These are phyloP conservation scores for Ramaria rubella DNA, from an alignment of 768 basidiomycete species.

Conservation along the genomic window DNA sequence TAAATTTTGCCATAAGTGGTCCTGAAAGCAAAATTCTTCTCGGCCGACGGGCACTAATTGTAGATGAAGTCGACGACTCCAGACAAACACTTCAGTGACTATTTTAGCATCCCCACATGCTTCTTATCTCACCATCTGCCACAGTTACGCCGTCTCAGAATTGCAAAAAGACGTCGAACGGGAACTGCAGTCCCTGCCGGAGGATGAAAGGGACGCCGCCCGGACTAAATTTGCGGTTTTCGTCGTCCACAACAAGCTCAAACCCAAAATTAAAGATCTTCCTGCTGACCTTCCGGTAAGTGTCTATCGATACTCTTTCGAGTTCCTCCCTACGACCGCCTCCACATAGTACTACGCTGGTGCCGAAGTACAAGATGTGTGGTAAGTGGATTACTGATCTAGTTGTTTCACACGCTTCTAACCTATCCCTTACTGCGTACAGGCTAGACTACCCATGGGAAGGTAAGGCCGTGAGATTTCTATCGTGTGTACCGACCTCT, in stretches of 20 bases:
- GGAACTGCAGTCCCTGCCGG: constrained; percentile 57
- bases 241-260: constrained; percentile 92
- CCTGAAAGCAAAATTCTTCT: constrained; percentile 64
- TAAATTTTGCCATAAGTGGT: constrained; percentile 35
- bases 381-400: constrained; percentile 40
- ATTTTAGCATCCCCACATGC: constrained; percentile 2
- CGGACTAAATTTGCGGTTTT: constrained; percentile 87
- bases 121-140: neutral
- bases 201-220: constrained; percentile 64
- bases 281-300: constrained; percentile 59
- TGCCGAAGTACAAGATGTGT: constrained; percentile 63
- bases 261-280: constrained; percentile 73
- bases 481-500: neutral
- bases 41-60: constrained; percentile 75
- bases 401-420: constrained; percentile 2
- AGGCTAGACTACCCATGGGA: constrained; percentile 89
- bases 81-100: constrained; percentile 81
- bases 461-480: constrained; percentile 44
- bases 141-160: constrained; percentile 84
- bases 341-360: constrained; percentile 71
- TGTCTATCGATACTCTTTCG: constrained; percentile 8
- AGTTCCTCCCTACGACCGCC: neutral
- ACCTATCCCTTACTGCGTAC: constrained; percentile 13
- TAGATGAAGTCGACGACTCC: constrained; percentile 86
- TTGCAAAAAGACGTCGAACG: constrained; percentile 82